Evolutionary conservation across 2,329 filamentous ascomycete species (phyloP).

Genomic region (Didymella arachidicola): DNA sequence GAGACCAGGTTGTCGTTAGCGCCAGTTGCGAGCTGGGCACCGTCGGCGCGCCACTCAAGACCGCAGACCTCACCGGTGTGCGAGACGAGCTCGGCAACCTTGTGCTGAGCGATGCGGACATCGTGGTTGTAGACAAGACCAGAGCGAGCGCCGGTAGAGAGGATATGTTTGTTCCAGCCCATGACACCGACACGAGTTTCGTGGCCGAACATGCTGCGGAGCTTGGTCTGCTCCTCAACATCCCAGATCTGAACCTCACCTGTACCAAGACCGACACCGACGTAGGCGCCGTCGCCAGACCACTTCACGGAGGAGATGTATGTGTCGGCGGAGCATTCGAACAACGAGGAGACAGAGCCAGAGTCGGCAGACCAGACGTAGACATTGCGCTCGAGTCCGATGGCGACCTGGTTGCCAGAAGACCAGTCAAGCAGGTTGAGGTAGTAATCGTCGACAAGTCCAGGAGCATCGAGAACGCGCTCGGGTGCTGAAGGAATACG

Average conservation of each 20-base stretch:
- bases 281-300: slow-evolving; percentile 96
- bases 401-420: slow-evolving; percentile 95
- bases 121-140: slow-evolving; percentile 99
- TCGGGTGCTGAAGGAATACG: slow-evolving; percentile 94
- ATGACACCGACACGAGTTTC: slow-evolving; percentile 96
- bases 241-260: slow-evolving; percentile 99
- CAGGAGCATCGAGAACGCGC: slow-evolving; percentile 93
- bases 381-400: slow-evolving; percentile 94
- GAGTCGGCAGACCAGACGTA: slow-evolving; percentile 99
- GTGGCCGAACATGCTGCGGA: slow-evolving; percentile 98
- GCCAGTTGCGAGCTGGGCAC: slow-evolving; percentile 94
- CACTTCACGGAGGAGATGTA: slow-evolving; percentile 99
- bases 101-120: slow-evolving; percentile 96
- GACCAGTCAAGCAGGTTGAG: slow-evolving; percentile 99
- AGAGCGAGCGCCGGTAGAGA: slow-evolving; percentile 93
- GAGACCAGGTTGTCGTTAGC: slow-evolving; percentile 99
- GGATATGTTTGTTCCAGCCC: slow-evolving; percentile 97
- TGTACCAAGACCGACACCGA: slow-evolving; percentile 90
- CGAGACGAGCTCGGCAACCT: slow-evolving; percentile 94
- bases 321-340: slow-evolving; percentile 88
- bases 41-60: slow-evolving; percentile 96
- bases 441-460: slow-evolving; percentile 98
- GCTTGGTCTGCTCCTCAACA: slow-evolving; percentile 90
- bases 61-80: slow-evolving; percentile 98
- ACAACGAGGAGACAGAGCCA: slow-evolving; percentile 84